Evolutionary conservation across 1,284 basidiomycete species (phyloP), one percentile per base, ranked within the genome.

Genomic region (Rhodofomes roseus): DNA sequence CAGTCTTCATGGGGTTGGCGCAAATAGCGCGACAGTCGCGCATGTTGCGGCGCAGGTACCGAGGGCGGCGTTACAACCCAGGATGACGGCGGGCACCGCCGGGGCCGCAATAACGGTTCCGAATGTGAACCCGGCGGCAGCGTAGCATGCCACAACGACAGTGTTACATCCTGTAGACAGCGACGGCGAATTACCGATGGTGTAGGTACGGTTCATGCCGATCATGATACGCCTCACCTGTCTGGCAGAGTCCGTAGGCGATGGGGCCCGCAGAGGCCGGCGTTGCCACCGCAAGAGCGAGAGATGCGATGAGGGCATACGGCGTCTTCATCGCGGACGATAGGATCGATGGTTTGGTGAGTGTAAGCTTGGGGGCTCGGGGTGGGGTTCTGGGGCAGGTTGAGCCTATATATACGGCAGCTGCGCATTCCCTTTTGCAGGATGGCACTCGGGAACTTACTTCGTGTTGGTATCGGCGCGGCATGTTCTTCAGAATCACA

Each of bases 91-190:
- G 1, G 83, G 81, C 0, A 71, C 77, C 0, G 64, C 76, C 41
- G 69, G 67, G 50, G 79, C 71, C 43, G 80, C 63, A 8, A 81
- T 65, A 18, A 83, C 79, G 4, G 74, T 75, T 0, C 83, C 83
- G 56, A 86, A 85, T 0, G 74, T 76, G 54, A 77, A 71, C 0
- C 84, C 83, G 0, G 83, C 84, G 0, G 68, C 81, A 0, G 78
- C 72, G 54, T 86, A 86, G 67, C 85, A 86, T 0, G 81, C 71
- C 0, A 82, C 80, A 0, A 64, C 82, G 1, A 84, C 62, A 7
- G 63, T 60, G 61, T 85, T 86, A 60, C 85, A 86, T 0, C 83
- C 85, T 86, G 57, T 0, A 40, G 54, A 31, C 20, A 31, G 16
- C 18, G 29, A 29, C 20, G 16, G n/a, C n/a, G n/a, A n/a, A n/a